Evolutionary conservation across 306 rosid genomes (phyloP).

Genomic region (Dryas alaskensis): DNA sequence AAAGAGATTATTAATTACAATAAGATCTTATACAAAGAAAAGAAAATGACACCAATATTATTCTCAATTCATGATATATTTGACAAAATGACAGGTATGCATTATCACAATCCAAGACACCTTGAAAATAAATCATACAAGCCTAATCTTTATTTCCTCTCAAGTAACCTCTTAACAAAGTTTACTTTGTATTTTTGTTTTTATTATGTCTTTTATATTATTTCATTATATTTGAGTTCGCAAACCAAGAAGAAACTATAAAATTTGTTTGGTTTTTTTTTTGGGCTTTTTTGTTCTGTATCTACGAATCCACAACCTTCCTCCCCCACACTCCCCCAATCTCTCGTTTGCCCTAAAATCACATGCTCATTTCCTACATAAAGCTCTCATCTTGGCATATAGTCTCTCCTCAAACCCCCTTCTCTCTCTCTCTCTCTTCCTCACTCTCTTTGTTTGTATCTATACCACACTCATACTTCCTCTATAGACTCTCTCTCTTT

Average conservation of each 20-base stretch:
- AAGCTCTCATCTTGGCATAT: constrained; percentile 33
- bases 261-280: background rate
- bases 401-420: constrained; percentile 5
- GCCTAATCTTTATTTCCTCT: background rate
- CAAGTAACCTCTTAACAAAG: background rate
- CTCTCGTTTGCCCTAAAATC: constrained; percentile 51
- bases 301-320: constrained; percentile 13
- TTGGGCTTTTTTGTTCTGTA: constrained; percentile 1
- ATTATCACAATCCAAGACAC: constrained; percentile 3
- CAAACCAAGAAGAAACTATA: background rate
- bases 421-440: constrained; percentile 15
- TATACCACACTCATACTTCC: background rate
- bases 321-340: constrained; percentile 16
- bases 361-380: constrained; percentile 42
- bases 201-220: background rate
- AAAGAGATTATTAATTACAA: background rate
- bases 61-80: background rate
- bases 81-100: constrained; percentile 3
- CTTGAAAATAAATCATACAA: background rate
- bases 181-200: background rate
- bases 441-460: constrained; percentile 16
- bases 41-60: background rate
- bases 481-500: constrained; percentile 11
- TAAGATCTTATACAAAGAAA: background rate
- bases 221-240: background rate